Conservation (phyloP, 306 rosid genomes). For the Macrotyloma uniflorum region DNA sequence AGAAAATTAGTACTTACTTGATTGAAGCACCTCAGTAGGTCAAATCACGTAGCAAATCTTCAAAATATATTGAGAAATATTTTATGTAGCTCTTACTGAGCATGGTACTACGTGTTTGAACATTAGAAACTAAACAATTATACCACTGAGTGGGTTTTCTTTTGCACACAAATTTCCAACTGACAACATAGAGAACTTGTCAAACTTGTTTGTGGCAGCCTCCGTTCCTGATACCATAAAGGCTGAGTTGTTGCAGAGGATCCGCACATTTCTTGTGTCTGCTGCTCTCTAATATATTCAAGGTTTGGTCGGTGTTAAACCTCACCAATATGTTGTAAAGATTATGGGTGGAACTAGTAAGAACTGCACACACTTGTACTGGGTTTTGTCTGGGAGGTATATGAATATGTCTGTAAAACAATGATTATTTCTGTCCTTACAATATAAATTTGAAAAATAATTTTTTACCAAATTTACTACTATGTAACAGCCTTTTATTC, state of each 20-base stretch:
- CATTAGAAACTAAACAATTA: neutral
- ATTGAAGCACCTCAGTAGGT: slow-evolving; percentile 3
- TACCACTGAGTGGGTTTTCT: neutral
- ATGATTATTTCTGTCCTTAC: neutral
- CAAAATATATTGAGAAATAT: slow-evolving; percentile 5
- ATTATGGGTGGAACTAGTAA: neutral
- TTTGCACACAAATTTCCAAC: neutral
- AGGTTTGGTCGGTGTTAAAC: slow-evolving; percentile 16
- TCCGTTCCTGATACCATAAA: slow-evolving; percentile 84
- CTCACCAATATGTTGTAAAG: slow-evolving; percentile 31
- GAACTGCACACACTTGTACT: slow-evolving; percentile 12
- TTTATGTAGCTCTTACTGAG: neutral
- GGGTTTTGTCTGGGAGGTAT: slow-evolving; percentile 14
- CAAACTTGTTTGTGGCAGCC: slow-evolving; percentile 52
- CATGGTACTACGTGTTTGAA: neutral
- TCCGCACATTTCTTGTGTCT: slow-evolving; percentile 68
- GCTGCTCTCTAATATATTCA: slow-evolving; percentile 54
- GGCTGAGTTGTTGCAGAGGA: slow-evolving; percentile 86
- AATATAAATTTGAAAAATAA: slow-evolving; percentile 22
- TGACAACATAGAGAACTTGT: slow-evolving; percentile 5
- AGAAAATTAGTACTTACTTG: neutral
- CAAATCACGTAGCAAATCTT: neutral
- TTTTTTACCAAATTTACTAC: neutral
- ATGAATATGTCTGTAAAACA: slow-evolving; percentile 26
- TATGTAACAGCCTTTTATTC: neutral